Base-by-base conservation (phyloP, 306 rosid species). In the Cucurbita ficifolia region DNA sequence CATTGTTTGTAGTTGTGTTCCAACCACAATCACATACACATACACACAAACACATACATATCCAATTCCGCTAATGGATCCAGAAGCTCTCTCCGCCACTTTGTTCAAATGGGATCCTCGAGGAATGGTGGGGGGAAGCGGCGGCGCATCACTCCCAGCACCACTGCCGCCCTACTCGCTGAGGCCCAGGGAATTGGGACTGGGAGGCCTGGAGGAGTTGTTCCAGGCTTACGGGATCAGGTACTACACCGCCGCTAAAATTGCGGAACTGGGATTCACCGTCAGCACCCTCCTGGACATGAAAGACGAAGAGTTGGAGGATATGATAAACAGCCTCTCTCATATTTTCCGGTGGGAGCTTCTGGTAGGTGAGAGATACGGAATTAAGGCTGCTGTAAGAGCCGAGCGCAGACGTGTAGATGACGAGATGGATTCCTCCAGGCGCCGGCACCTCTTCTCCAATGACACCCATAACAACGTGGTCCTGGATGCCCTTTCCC, bases 241-340 rank as follows among this genome's bases (percentile, higher is more conserved):
- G 35, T 87, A 81, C 88, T 89, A 74, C 88, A 94, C 98, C 19
- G 96, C 87, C 24, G 89, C 90, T 16, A 94, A 87, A 81, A 89
- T 94, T 39, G 92, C 97, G 0, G 97, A 94, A 82, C 95, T 94
- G 0, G 99, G 99, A 0, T 91, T 94, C 86, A 94, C 99, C 2
- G 92, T 87, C 50, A 87, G 86, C 55, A 94, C 97, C 11, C 88
- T 94, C 16, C 68, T 91, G 42, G 80, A 86, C 77, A 88, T 94
- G 99, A 91, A 82, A 61, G 99, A 94, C n/a, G 91, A 82, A 11
- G 99, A 94, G 80, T 85, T 94, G 8, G 99, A 94, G 57, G 99
- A 94, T 22, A 94, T 94, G 99, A 94, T 94, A 96, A 91, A 75
- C 84, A 89, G 96, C 80, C 77, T 91, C 10, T 87, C 86, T 7